These are phyloP conservation scores for Conticribra weissflogii DNA, from an alignment of 108 stramenopile species.

Conservation along the genomic window DNA sequence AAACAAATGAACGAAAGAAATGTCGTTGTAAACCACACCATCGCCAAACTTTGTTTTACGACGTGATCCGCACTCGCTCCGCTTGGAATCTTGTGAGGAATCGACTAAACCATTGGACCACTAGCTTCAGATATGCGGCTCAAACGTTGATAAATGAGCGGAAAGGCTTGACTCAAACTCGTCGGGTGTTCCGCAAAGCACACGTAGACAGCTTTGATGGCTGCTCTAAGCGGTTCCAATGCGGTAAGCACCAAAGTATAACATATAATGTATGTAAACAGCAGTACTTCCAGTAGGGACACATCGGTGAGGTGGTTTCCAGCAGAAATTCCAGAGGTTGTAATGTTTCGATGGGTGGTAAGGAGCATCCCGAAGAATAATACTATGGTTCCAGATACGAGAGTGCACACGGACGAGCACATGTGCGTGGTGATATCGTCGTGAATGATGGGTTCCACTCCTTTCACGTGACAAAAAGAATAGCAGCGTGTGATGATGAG, in stretches of 20 bases:
- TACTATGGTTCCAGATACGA: slow-evolving; percentile 67
- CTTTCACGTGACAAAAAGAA: slow-evolving; percentile 13
- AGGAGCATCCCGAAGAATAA: slow-evolving; percentile 66
- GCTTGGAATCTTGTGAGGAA: too few species aligned
- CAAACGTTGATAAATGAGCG: slow-evolving; percentile 82
- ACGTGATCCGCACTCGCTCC: too few species aligned
- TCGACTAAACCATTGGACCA: too few species aligned
- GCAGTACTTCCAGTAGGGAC: slow-evolving; percentile 63
- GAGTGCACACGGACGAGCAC: slow-evolving; percentile 65
- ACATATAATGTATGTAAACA: slow-evolving; percentile 72
- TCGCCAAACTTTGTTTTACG: too few species aligned
- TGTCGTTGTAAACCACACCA: too few species aligned
- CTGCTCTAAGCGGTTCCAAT: slow-evolving; percentile 84
- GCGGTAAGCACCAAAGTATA: slow-evolving; percentile 84
- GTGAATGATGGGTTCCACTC: slow-evolving; percentile 83
- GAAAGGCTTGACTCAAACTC: slow-evolving; percentile 79
- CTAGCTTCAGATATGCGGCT: slow-evolving; percentile 69
- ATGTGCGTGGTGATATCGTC: slow-evolving; percentile 86
- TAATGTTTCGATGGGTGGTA: slow-evolving; percentile 52
- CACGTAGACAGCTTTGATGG: slow-evolving; percentile 84
- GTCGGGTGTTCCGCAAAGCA: slow-evolving; percentile 85
- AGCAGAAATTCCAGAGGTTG: slow-evolving; percentile 6
- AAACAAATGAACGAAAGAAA: too few species aligned
- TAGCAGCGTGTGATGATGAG: not conserved
- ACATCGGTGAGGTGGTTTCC: slow-evolving; percentile 43